Base-by-base conservation (phyloP, 1,284 basidiomycete genomes). In the Heterobasidion irregulare region DNA sequence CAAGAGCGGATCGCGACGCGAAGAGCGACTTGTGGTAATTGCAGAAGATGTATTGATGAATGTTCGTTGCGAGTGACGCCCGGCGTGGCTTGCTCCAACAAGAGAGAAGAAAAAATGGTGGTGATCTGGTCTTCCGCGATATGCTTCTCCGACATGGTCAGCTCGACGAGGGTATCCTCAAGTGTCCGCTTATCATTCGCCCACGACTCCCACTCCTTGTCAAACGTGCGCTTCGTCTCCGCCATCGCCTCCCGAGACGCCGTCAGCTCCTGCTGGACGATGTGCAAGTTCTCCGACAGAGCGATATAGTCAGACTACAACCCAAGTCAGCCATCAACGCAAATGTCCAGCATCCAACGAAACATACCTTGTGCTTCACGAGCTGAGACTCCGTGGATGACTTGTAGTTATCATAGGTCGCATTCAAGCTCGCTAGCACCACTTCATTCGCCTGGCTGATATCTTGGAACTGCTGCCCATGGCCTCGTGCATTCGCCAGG, bases 401-500 rank as follows among this genome's bases (percentile, higher is more conserved):
- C 68, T 83, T 88, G 73, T 87, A 93, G 66, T 92, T 84, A 54
- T 94, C 91, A 61, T 87, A 84, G 0, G 88, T 89, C 0, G 74
- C 68, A 55, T 84, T 86, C 47, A 94, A 70, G 45, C 80, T 79
- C 26, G 79, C 75, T 6, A 94, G 74, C 15, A 91, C 89, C 58
- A 77, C 78, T 65, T 94, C 92, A 62, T 82, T 92, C 0, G 89
- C 87, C 63, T 86, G 80, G 57, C 87, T 88, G 63, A 93, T 92
- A 56, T 88, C 83, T 66, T 91, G 81, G 78, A 88, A 94, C 66
- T 94, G 91, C 59, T 88, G 80, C 19, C 87, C 84, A 64, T 94
- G 87, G 51, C 74, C 79, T 52, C 79, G 77, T 2, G 90, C 84
- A 41, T 83, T 74, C 6, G 81, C 74, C 38, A 92, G 76, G 61